phyloP scores from a whole-genome alignment of 805 yeast genomes.

The Candida saitoana region DNA sequence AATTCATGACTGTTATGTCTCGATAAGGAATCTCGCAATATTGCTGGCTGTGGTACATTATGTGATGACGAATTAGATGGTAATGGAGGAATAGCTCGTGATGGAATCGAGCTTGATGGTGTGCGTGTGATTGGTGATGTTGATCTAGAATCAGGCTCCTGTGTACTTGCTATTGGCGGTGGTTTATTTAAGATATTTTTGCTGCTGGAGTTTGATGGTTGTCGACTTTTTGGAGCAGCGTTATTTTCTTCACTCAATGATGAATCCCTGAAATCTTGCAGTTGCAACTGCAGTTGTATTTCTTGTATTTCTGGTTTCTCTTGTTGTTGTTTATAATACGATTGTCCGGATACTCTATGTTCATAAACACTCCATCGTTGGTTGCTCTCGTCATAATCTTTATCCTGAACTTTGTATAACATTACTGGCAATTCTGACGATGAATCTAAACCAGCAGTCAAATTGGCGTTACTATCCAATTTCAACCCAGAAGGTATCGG shows the following conservation, averaged over 20 bases:
- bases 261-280: background rate
- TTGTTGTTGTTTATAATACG: background rate
- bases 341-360: constrained; percentile 7
- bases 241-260: background rate
- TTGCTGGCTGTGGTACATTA: constrained; percentile 13
- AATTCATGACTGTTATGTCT: constrained; percentile 14
- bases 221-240: background rate
- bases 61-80: constrained; percentile 1
- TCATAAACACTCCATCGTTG: constrained; percentile 25
- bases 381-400: constrained; percentile 19
- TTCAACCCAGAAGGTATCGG: background rate
- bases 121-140: background rate
- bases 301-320: too few species aligned
- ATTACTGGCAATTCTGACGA: constrained; percentile 24
- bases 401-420: constrained; percentile 29
- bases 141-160: background rate
- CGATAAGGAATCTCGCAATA: constrained; percentile 12
- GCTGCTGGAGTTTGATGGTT: background rate
- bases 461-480: constrained; percentile 7
- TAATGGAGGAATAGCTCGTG: background rate
- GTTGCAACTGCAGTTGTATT: background rate
- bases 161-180: background rate
- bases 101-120: background rate
- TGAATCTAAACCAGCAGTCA: constrained; percentile 28
- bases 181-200: background rate